Percentiles rank a stretch among this genome's conserved stretches.
Conservation (phyloP, 176 grass and related monocot species). For the Pharus latifolius region DNA sequence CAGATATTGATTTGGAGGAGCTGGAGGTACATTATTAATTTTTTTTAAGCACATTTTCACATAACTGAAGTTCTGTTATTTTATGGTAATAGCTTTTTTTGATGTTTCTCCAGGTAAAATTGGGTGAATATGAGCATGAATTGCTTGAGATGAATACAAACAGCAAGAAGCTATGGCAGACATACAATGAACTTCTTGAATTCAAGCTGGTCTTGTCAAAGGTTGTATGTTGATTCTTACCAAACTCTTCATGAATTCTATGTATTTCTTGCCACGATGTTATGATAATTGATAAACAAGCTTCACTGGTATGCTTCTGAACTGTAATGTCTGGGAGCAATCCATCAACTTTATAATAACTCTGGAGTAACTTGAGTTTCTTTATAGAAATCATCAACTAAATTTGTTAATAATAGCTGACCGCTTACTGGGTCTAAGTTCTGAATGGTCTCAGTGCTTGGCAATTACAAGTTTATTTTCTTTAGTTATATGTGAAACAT, state of each 20-base stretch:
- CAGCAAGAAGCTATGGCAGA: conserved; percentile 64
- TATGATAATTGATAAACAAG: neutral
- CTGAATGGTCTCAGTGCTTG: neutral
- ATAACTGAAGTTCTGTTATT: conserved; percentile 2
- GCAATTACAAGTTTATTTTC: conserved; percentile 10
- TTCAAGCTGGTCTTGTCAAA: conserved; percentile 97
- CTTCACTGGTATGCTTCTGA: no score
- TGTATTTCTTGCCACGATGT: neutral
- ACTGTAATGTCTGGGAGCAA: no score
- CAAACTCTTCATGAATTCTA: neutral
- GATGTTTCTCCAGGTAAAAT: conserved; percentile 42
- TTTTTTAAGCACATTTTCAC: neutral
- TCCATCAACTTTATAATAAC: no score
- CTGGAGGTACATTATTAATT: conserved; percentile 58
- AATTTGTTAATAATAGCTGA: neutral
- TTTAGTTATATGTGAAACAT: neutral
- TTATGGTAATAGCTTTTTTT: conserved; percentile 15
- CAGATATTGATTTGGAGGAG: conserved; percentile 90
- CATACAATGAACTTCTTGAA: conserved; percentile 98
- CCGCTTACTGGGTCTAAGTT: neutral
- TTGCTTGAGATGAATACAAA: conserved; percentile 95
- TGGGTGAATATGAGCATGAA: conserved; percentile 85
- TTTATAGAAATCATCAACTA: neutral
- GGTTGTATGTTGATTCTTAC: conserved; percentile 53
- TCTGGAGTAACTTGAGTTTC: no score